phyloP scores from a whole-genome alignment of 1,284 basidiomycete species.

The Naganishia albida region DNA sequence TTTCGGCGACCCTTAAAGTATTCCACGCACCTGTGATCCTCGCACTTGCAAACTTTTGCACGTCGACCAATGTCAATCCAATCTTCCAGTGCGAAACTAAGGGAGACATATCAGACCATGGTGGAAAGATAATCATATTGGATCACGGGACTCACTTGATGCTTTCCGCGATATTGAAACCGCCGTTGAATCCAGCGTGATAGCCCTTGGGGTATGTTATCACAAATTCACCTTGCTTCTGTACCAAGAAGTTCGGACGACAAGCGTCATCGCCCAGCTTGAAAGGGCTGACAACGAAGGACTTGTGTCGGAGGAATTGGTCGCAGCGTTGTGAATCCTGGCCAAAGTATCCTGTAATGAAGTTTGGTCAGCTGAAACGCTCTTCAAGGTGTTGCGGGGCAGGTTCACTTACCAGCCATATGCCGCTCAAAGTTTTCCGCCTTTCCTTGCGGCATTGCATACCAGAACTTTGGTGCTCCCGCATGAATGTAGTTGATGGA shows the following conservation, averaged over 20 bases:
- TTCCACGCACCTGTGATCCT: constrained; percentile 69
- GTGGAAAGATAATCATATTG: neutral
- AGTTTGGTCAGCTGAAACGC: neutral
- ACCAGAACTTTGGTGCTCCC: constrained; percentile 95
- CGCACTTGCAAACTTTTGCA: constrained; percentile 79
- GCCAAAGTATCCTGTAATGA: constrained; percentile 74
- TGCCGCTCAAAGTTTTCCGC: constrained; percentile 74
- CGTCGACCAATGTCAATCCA: constrained; percentile 87
- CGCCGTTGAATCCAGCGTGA: constrained; percentile 95
- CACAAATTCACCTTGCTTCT: constrained; percentile 89
- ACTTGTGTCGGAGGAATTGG: constrained; percentile 95
- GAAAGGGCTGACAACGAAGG: constrained; percentile 88
- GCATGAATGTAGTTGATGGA: constrained; percentile 99
- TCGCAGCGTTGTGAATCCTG: constrained; percentile 78
- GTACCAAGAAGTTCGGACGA: constrained; percentile 82
- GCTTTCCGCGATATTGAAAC: constrained; percentile 95
- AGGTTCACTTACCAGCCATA: constrained; percentile 66
- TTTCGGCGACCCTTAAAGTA: neutral
- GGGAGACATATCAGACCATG: neutral
- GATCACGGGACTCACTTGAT: constrained; percentile 62
- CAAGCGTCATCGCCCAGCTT: constrained; percentile 77
- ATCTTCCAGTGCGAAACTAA: constrained; percentile 79
- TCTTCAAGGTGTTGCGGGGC: neutral
- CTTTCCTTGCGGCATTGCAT: constrained; percentile 85
- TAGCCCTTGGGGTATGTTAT: constrained; percentile 94